These are phyloP conservation scores for Potentilla sterilis DNA, from an alignment of 306 rosid genomes.

Conservation along the genomic window DNA sequence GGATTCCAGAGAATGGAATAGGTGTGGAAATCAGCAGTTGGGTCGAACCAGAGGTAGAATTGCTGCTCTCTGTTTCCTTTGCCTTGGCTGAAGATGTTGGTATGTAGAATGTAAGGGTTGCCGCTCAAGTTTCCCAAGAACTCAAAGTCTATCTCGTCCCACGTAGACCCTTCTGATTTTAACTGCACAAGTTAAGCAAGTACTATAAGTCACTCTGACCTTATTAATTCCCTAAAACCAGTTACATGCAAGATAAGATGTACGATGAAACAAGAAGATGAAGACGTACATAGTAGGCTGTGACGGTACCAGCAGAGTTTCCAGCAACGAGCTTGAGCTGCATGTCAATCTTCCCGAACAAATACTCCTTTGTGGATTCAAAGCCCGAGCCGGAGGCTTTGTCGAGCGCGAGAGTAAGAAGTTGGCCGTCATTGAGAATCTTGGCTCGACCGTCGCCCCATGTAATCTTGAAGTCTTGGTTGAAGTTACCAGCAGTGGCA, in stretches of 20 bases:
- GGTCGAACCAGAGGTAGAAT: conserved; percentile 77
- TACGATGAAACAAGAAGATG: background rate
- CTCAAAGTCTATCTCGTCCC: conserved; percentile 82
- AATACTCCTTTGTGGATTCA: conserved; percentile 49
- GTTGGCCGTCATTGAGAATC: conserved; percentile 38
- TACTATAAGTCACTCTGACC: no score
- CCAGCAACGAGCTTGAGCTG: conserved; percentile 66
- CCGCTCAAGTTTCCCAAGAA: conserved; percentile 75
- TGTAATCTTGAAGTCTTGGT: conserved; percentile 38
- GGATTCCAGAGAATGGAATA: conserved; percentile 77
- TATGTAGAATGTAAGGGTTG: conserved; percentile 69
- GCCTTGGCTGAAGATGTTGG: conserved; percentile 66
- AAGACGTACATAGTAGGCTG: conserved; percentile 56
- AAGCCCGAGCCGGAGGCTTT: conserved; percentile 54
- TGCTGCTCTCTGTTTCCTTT: conserved; percentile 69
- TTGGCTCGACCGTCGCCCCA: conserved; percentile 65
- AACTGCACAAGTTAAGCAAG: conserved; percentile 39
- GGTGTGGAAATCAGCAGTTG: conserved; percentile 60
- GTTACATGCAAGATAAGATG: background rate
- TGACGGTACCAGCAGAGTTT: conserved; percentile 77
- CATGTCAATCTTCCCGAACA: conserved; percentile 61
- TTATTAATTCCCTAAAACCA: no score
- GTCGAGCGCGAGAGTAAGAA: conserved; percentile 57
- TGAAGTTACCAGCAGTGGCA: conserved; percentile 31
- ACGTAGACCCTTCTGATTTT: conserved; percentile 52